Evolutionary conservation across 805 yeast species (phyloP), one percentile per base, ranked within the genome.

Genomic region (Teunomyces funiuensis): DNA sequence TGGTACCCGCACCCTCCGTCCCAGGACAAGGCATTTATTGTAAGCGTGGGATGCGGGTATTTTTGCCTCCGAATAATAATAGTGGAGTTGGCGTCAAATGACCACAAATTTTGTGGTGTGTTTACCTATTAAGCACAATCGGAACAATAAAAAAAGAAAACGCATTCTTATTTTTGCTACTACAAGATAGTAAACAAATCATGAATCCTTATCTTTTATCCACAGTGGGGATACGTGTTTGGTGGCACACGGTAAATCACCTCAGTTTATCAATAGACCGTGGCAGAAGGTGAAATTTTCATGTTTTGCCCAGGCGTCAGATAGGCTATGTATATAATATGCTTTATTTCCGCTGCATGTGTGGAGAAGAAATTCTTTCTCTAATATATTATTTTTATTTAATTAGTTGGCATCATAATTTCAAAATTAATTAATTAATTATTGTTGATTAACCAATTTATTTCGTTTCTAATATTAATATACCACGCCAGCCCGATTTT

Each of bases 161-260:
- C 33, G 20, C 33, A 28, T 15, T 15, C 10, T 26, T 14, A 9
- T 11, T n/a, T 30, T 30, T 18, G 34, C 19, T 18, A 20, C 11
- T 15, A 20, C n/a, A 11, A 18, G 34, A 19, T 19, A 18, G 34
- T 31, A 31, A 31, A 31, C 34, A 31, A 31, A 31, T 18, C 14
- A 16, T 31, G 19, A 31, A 31, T 18, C 34, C 34, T 31, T 31
- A 31, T 31, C 34, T 31, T 17, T 25, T n/a, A n/a, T 18, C 34
- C 34, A 31, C 34, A 31, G 34, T 17, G 34, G 34, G 13, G 5
- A 5, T 1, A 7, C 14, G 33, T n/a, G 6, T 1, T 14, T 6
- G 22, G 23, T 14, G 11, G 16, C 10, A 10, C 16, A n/a, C 16
- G 34, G 18, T 17, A 19, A 18, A 19, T 5, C 6, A 4, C n/a